Conservation (phyloP, 805 yeast genomes). For the Scheffersomyces amazonensis region DNA sequence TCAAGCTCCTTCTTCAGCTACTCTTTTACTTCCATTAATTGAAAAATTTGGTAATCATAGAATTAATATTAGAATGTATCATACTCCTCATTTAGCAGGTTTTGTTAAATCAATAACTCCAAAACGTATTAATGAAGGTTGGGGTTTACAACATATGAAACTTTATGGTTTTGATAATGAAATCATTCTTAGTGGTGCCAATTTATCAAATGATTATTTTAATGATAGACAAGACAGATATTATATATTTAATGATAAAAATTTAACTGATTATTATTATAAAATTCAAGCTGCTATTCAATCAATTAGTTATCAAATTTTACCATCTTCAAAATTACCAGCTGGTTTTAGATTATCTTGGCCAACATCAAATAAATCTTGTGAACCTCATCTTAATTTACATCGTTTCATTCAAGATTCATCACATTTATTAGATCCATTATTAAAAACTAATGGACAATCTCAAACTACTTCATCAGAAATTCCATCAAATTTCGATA, state of each 20-base stretch:
- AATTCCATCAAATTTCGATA: conserved; percentile 40
- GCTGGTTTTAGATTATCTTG: conserved; percentile 61
- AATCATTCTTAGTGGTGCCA: conserved; percentile 86
- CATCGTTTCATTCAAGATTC: conserved; percentile 54
- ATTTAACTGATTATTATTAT: conserved; percentile 70
- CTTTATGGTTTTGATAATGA: conserved; percentile 93
- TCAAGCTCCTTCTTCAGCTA: conserved; percentile 62
- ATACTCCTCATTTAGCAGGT: conserved; percentile 82
- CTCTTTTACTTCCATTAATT: conserved; percentile 64
- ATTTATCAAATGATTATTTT: conserved; percentile 86
- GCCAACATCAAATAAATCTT: conserved; percentile 67
- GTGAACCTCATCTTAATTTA: conserved; percentile 62
- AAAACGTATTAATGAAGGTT: conserved; percentile 82
- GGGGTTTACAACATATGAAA: conserved; percentile 96
- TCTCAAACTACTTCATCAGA: conserved; percentile 28
- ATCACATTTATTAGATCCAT: conserved; percentile 52
- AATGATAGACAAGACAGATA: conserved; percentile 94
- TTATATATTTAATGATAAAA: conserved; percentile 59
- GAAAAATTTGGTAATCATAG: conserved; percentile 61
- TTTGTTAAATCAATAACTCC: conserved; percentile 66
- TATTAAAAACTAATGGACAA: conserved; percentile 47
- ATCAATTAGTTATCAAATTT: conserved; percentile 66
- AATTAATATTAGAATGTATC: conserved; percentile 80
- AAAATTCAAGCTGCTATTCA: conserved; percentile 66
- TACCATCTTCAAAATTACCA: conserved; percentile 37